Base-by-base conservation (phyloP, 805 yeast genomes). In the Starmerella floricola region DNA sequence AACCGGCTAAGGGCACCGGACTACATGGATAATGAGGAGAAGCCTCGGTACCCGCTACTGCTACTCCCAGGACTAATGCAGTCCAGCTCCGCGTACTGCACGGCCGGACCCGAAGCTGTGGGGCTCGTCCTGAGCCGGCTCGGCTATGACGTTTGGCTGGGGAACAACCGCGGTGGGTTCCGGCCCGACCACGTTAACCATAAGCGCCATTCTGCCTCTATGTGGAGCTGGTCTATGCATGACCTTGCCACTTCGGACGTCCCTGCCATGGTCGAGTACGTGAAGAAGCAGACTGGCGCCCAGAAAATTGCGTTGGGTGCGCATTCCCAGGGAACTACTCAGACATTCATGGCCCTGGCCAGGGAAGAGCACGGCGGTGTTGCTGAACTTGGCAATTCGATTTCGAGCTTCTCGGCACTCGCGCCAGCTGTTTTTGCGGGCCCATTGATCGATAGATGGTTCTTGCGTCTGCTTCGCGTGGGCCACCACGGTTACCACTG, bases 371-470 rank as follows among this genome's bases (percentile, higher is more conserved):
- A 46, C 33, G 52, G 52, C 32, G 57, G 58, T 33, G 34, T 57
- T 24, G 66, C 72, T 40, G 59, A 61, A 13, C 51, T 74, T 30
- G 74, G 75, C 36, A 61, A 64, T 3, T 77, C 75, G 47, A 59
- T 88, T 16, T 78, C 77, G 41, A 69, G 72, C 41, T 83, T 84
- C 55, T 66, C 83, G 23, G 83, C 88, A 0, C 62, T 88, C 41
- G 82, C 96, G 0, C 97, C 98, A 0, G 97, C 97, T 0, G 78
- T 86, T 2, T 91, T 74, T 56, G 93, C 94, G 0, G 97, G 97
- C 0, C 66, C 75, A 1, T 61, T 86, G 34, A 65, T 88, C 23
- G 73, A 80, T 51, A 73, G 64, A 6, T 56, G 63, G 59, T 63
- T 57, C 46, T 51, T 65, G 38, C 49, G 50, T 43, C 42, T 55